Percentiles rank a stretch among this genome's conserved stretches.
These are phyloP conservation scores for Aspergillus carlsbadensis DNA, from an alignment of 495 filamentous ascomycete species.

Conservation along the genomic window DNA sequence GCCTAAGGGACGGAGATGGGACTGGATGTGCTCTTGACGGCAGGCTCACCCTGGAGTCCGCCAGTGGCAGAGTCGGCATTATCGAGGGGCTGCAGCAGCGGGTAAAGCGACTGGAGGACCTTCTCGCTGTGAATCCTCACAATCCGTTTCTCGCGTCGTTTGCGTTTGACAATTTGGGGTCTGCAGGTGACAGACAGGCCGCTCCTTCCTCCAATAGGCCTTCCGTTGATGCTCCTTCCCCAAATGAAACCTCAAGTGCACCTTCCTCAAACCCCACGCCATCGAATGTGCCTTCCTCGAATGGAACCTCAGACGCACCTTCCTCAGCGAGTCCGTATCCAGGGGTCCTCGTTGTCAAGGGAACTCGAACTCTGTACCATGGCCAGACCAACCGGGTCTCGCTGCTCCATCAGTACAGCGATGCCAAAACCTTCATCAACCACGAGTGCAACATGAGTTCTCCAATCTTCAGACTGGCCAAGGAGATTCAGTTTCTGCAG, in stretches of 20 bases:
- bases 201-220: too few relatives aligned
- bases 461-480: slow-evolving; percentile 20
- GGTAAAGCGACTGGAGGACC: slow-evolving; percentile 20
- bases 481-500: slow-evolving; percentile 31
- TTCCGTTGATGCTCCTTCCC: too few relatives aligned
- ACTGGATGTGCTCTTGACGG: too few relatives aligned
- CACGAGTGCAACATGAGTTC: slow-evolving; percentile 20
- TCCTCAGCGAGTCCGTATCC: not conserved
- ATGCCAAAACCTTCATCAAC: slow-evolving; percentile 26
- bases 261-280: not conserved
- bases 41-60: not conserved
- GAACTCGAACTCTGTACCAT: slow-evolving; percentile 26
- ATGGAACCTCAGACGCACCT: not conserved
- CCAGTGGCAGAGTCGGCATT: slow-evolving; percentile 12
- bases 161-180: too few relatives aligned
- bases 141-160: not conserved
- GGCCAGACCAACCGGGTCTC: slow-evolving; percentile 25
- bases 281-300: not conserved
- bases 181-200: too few relatives aligned
- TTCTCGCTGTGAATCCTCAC: slow-evolving; percentile 7
- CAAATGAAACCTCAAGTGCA: too few relatives aligned
- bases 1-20: not conserved
- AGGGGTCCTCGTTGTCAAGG: slow-evolving; percentile 27
- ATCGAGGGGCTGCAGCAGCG: slow-evolving; percentile 30
- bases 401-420: slow-evolving; percentile 26